A percentile compares a stretch with the other conserved stretches of the same genome.
Conservation (phyloP, 2,329 filamentous ascomycete genomes). For the Neofusicoccum sp. region DNA sequence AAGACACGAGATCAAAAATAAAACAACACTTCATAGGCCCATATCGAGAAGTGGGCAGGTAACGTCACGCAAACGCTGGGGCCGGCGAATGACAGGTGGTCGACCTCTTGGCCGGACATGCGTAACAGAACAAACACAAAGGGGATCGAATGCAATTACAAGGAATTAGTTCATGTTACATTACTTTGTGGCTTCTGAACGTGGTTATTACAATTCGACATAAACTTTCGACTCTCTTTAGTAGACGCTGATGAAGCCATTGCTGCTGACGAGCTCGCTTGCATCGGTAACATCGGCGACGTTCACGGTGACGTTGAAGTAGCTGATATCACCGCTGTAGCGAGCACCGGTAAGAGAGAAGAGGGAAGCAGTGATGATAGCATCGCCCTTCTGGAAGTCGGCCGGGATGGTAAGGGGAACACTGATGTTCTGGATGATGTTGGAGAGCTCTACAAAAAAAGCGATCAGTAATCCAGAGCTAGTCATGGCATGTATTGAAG, state of each 20-base stretch:
- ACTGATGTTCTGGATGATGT: slow-evolving; percentile 27
- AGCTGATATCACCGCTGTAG: slow-evolving; percentile 3
- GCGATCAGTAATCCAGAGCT: background rate
- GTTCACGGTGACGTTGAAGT: slow-evolving; percentile 28
- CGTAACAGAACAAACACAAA: no score
- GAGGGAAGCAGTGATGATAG: slow-evolving; percentile 26
- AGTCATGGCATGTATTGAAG: background rate
- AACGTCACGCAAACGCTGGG: no score
- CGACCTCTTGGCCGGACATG: no score
- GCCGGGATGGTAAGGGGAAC: slow-evolving; percentile 23
- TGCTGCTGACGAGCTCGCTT: background rate
- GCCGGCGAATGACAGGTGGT: no score
- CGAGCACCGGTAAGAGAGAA: slow-evolving; percentile 21
- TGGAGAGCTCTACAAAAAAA: slow-evolving; percentile 19
- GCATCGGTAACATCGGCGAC: slow-evolving; percentile 23
- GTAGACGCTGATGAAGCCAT: background rate
- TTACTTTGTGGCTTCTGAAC: background rate
- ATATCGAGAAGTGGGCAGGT: no score
- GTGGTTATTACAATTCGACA: background rate
- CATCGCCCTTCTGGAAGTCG: slow-evolving; percentile 21
- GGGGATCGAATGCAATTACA: no score
- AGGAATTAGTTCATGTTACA: background rate
- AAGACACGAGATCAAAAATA: no score
- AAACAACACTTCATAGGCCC: no score
- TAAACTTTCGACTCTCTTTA: background rate